Conservation (phyloP, 139 green algal genomes). For the Haematococcus sp. region DNA sequence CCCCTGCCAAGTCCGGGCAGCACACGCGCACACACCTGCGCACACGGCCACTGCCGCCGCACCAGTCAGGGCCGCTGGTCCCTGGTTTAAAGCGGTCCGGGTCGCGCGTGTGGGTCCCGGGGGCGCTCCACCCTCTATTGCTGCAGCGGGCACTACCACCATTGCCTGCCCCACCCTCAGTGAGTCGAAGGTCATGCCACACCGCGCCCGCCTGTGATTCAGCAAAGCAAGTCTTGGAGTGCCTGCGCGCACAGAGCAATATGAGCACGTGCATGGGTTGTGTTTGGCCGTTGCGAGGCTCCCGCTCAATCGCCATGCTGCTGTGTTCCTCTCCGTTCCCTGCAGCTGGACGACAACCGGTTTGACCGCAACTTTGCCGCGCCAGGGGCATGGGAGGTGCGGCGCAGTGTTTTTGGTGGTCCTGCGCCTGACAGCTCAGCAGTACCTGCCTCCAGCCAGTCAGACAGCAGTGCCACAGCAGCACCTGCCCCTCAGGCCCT, state of each 20-base stretch:
- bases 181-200: slow-evolving; percentile 12
- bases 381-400: slow-evolving; percentile 24
- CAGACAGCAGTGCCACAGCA: background rate
- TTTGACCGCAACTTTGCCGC: slow-evolving; percentile 45
- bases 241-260: too few relatives aligned
- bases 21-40: too few relatives aligned
- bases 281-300: too few relatives aligned
- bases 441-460: background rate
- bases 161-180: slow-evolving; percentile 45
- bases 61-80: too few relatives aligned
- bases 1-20: too few relatives aligned
- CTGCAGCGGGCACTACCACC: slow-evolving; percentile 42
- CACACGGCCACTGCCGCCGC: too few relatives aligned
- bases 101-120: slow-evolving; percentile 27
- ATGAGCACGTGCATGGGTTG: too few relatives aligned
- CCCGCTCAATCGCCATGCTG: too few relatives aligned
- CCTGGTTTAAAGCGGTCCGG: background rate
- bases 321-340: background rate
- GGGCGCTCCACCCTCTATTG: slow-evolving; percentile 51
- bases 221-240: too few relatives aligned
- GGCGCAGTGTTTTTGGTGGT: slow-evolving; percentile 6
- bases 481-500: slow-evolving; percentile 31
- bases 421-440: background rate
- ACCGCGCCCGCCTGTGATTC: background rate
- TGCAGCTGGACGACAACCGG: slow-evolving; percentile 46